phyloP scores from a whole-genome alignment of 768 basidiomycete genomes.

The Pleurotus tuber-regium region DNA sequence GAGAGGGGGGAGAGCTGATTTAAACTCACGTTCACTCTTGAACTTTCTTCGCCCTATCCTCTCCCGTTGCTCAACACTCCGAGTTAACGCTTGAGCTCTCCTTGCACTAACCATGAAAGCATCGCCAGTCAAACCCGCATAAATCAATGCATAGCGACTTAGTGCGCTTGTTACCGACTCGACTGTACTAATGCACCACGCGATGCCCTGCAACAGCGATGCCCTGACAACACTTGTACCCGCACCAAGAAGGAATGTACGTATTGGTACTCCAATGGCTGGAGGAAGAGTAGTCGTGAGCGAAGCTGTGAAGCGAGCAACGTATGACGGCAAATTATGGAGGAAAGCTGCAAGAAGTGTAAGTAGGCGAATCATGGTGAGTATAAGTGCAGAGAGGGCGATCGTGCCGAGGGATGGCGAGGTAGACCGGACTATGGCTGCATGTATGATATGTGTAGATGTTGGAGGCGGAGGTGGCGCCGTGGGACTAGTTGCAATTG shows the following conservation, averaged over 20 bases:
- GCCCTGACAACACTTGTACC: conserved; percentile 4
- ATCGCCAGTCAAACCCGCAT: conserved; percentile 75
- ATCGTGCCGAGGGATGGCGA: conserved; percentile 83
- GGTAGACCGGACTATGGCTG: conserved; percentile 74
- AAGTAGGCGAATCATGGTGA: conserved; percentile 66
- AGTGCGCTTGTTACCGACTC: conserved; percentile 53
- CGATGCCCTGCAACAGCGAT: conserved; percentile 42
- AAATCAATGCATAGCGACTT: conserved; percentile 63
- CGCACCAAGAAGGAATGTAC: conserved; percentile 4
- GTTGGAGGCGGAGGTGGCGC: conserved; percentile 43
- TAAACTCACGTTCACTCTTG: conserved; percentile 55
- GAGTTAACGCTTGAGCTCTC: conserved; percentile 45
- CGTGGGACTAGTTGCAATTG: conserved; percentile 23
- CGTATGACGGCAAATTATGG: conserved; percentile 50
- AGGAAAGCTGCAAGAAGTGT: conserved; percentile 47
- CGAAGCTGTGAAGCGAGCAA: conserved; percentile 38
- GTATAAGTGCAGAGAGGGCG: conserved; percentile 71
- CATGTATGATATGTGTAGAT: conserved; percentile 73
- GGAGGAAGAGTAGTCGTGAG: background rate
- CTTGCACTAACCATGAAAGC: conserved; percentile 58
- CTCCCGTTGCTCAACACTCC: conserved; percentile 26
- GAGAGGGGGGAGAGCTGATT: too few relatives aligned
- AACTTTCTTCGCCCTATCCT: conserved; percentile 44
- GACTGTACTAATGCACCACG: conserved; percentile 50
- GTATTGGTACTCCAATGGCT: conserved; percentile 3